Base-by-base conservation (phyloP, 495 filamentous ascomycete species). In the Cudoniella acicularis region DNA sequence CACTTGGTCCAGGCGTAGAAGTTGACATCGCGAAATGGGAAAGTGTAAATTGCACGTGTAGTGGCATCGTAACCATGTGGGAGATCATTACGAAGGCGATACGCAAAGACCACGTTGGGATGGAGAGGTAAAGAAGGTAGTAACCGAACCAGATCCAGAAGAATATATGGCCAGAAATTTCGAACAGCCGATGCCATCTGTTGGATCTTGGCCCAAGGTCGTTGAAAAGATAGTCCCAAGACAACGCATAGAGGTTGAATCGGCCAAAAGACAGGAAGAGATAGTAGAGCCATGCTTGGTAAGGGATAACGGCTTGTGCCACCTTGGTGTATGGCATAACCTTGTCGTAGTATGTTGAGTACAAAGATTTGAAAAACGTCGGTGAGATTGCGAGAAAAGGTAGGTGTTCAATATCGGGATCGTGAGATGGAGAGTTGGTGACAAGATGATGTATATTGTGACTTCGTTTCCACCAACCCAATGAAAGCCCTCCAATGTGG, bases 381-480 rank as follows among this genome's bases (percentile, higher is more conserved):
- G 96, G 94, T 9, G 87, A 92, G 56, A 97, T 79, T 60, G 94
- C 94, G 69, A 98, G 89, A 75, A 98, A 92, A 1, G 94, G 94
- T 77, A 98, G 86, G 64, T 96, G 91, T 71, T 98, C 86, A 61
- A 97, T 98, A 71, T 98, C 94, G 0, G 94, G 94, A 69, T 98
- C 94, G 70, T 98, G 94, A 69, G 97, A 95, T 22, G 94, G 90
- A 49, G 87, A 88, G 72, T 98, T 98, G 17, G 94, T 98, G 30
- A 98, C 89, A 64, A 98, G 91, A 64, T 98, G 94, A 69, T 98
- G 94, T 22, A 98, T 93, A 71, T 98, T 98, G 75, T 98, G 94
- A 70, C 85, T 97, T 52, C 83, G 81, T 72, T 98, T 98, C 94
- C 94, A 98, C 94, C 94, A 98, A 10, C 93, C 89, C 13, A 94